A percentile compares a stretch with the other conserved stretches of the same genome.
phyloP scores from a whole-genome alignment of 345 rosid genomes.

The Trapa bicornis region DNA sequence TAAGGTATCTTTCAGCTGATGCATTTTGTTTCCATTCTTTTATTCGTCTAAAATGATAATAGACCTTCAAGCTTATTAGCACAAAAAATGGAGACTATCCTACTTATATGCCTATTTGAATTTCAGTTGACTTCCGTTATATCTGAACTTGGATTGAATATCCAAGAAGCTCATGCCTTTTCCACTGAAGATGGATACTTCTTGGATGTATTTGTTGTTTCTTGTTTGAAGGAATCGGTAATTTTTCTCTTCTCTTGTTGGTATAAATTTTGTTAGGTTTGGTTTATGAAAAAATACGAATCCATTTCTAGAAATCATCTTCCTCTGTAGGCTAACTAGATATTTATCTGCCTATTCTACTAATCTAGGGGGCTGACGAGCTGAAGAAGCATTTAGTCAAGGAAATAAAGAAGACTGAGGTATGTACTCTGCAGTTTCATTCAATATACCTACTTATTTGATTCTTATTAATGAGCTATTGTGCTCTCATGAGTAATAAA shows the following conservation, averaged over 20 bases:
- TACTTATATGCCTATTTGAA: conserved; percentile 8
- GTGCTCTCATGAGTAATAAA: neutral
- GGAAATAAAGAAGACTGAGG: conserved; percentile 42
- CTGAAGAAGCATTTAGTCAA: conserved; percentile 28
- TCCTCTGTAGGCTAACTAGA: neutral
- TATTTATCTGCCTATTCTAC: neutral
- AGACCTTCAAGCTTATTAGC: neutral
- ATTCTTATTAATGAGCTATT: neutral
- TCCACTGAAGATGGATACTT: conserved; percentile 89
- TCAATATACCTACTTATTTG: neutral
- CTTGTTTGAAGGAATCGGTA: conserved; percentile 93
- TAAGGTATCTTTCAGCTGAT: neutral
- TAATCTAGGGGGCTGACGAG: conserved; percentile 30
- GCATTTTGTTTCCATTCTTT: neutral
- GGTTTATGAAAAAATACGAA: neutral
- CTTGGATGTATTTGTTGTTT: conserved; percentile 90
- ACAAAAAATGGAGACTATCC: neutral
- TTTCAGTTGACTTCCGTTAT: conserved; percentile 81
- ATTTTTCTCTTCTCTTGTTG: neutral
- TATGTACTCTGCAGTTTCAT: conserved; percentile 10
- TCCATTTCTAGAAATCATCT: neutral
- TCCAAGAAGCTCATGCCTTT: conserved; percentile 97
- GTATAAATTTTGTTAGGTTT: neutral
- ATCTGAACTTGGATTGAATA: conserved; percentile 79
- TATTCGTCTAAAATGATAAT: neutral